Evolutionary conservation across 768 basidiomycete genomes (phyloP), one percentile per base, ranked within the genome.

Genomic region (Boletus fagicola): DNA sequence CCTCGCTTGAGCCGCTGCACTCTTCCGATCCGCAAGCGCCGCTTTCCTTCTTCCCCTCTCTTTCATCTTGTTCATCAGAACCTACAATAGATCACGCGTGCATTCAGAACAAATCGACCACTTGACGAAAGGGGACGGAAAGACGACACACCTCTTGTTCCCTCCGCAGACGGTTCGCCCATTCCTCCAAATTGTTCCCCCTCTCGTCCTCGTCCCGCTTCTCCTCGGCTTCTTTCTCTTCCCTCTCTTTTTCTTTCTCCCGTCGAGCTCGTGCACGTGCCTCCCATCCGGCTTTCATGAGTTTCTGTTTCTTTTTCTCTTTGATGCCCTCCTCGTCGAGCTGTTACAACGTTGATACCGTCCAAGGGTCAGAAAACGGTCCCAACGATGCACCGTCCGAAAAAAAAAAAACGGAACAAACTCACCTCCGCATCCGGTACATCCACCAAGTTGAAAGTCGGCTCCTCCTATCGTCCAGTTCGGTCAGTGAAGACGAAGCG

Each of bases 261-360:
- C 85, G 85, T 63, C 89, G 83, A 0, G 85, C 84, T 1, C 92
- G 86, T 35, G 85, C 83, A 22, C 97, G 87, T 0, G 95, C 93
- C 56, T 98, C 96, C 70, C 88, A 94, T 1, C 92, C 92, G 0
- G 94, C 93, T 71, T 97, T 98, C 76, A 95, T 76, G 33, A 98
- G 79, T 62, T 86, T 89, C 70, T 99, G 97, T 66, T 88, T 91
- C 66, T 86, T 87, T 77, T 98, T 99, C 73, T 99, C 97, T 70
- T 92, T 98, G 36, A 98, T 69, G 26, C 86, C 81, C 40, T 96
- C 94, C 67, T 98, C 95, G 64, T 92, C 91, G 9, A 94, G 80
- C 88, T 92, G 57, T 18, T 24, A 24, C 13, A n/a, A 31, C 3
- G 38, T 18, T 11, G 6, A n/a, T n/a, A n/a, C n/a, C n/a, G 22